Evolutionary conservation across 83 land plant genomes (phyloP), one percentile per base, ranked within the genome.

Genomic region (Diphasiastrum complanatum): DNA sequence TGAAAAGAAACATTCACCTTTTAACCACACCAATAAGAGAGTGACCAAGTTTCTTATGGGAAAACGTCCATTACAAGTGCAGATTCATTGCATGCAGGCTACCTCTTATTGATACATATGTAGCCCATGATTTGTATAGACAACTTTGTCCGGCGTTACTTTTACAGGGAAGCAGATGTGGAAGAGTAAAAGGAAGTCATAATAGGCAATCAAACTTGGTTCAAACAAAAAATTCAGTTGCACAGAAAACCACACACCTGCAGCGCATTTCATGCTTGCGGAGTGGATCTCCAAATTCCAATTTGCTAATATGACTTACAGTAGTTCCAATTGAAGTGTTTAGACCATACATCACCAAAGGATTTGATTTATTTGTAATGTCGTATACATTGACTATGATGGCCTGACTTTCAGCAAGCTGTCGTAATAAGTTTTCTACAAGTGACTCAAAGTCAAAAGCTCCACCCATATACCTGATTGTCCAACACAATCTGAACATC

Each of bases 361-460:
- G 95, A 60, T 60, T 66, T 19, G 87, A 84, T 8, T 62, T 49
- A 60, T 87, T 91, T 0, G 97, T 91, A 28, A 87, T 57, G 63
- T 91, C 97, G 64, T 80, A 84, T 1, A 91, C 97, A 56, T 83
- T 87, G 24, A 91, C 97, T 51, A 79, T 67, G 51, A 91, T 85
- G 0, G 72, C 82, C 63, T 84, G 75, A 70, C 83, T 87, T 33
- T 78, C 89, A 41, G 87, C 86, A 64, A 91, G 83, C 48, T 87
- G 83, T 41, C 85, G 76, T 41, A 91, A 78, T 43, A 91, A 67
- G 67, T 87, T 91, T 61, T 91, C 85, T 55, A 91, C 91, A 22
- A 91, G 79, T 35, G 97, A 88, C 62, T 91, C 97, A 0, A 91
- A 82, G 64, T 91, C 97, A 75, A 91, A 91, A 19, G 95, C 83